These are phyloP conservation scores for Penicillium sp. DNA, from an alignment of 2,329 filamentous ascomycete species.

Conservation along the genomic window DNA sequence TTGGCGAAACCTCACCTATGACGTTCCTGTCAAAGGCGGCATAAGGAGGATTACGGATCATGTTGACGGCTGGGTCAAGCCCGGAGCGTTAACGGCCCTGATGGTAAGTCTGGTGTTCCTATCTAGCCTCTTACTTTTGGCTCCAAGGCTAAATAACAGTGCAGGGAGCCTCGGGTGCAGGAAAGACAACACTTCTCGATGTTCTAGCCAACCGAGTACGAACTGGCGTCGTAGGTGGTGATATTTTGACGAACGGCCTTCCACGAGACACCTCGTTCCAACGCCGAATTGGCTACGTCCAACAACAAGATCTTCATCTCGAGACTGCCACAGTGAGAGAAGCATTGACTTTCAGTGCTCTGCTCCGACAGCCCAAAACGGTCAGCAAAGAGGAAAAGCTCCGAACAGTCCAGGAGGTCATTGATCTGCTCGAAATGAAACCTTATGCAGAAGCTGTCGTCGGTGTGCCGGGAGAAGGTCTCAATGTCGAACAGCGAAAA, in stretches of 20 bases:
- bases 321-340: conserved; percentile 79
- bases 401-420: conserved; percentile 70
- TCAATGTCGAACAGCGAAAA: conserved; percentile 60
- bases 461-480: conserved; percentile 76
- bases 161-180: conserved; percentile 73
- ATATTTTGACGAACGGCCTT: conserved; percentile 73
- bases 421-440: conserved; percentile 82
- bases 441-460: conserved; percentile 85
- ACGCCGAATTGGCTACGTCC: conserved; percentile 27
- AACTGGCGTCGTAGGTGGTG: conserved; percentile 79
- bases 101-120: conserved; percentile 58
- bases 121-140: background rate
- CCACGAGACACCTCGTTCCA: conserved; percentile 57
- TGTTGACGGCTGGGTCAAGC: conserved; percentile 87
- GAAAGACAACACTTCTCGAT: conserved; percentile 85
- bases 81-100: conserved; percentile 68
- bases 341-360: conserved; percentile 76
- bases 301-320: conserved; percentile 81
- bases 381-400: background rate
- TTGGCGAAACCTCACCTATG: conserved; percentile 77
- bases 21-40: conserved; percentile 73
- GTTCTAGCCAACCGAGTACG: conserved; percentile 72
- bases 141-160: background rate
- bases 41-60: conserved; percentile 72
- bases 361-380: conserved; percentile 74